Evolutionary conservation across 371 early-diverging fungal species (phyloP), one percentile per base, ranked within the genome.

Genomic region (Blakeslea trispora): DNA sequence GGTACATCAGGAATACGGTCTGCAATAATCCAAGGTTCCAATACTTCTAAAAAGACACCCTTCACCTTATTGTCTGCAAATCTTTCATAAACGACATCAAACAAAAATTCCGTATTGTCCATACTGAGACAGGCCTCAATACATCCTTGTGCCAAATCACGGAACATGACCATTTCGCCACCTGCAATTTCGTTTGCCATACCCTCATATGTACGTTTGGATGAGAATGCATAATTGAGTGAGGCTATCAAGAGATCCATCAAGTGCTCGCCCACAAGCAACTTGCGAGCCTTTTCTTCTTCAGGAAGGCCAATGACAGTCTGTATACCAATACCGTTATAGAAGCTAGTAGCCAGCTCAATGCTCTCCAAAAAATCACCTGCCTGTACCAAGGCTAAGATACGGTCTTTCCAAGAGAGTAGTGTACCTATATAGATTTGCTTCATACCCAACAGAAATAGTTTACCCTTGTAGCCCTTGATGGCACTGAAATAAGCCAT

Each of bases 311-410:
- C 91, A 15, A 87, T 84, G 2, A 87, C 86, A 0, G 82, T 81
- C 49, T 83, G 83, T 4, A 74, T 71, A 10, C 78, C 72, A 31
- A 76, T 75, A 28, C 90, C 91, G 34, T 75, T 75, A 55, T 87
- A 91, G 40, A 85, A 89, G 1, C 74, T 56, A 0, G 89, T 81
- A 1, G 86, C 91, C 39, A 89, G 67, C 7, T 73, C 70, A 51
- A 93, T 85, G 10, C 87, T 91, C 45, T 85, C 84, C 31, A 85
- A 55, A 59, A 90, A 90, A 58, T 88, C 82, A 14, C 91, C 93
- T 5, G 85, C 72, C 50, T 84, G 75, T 0, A 89, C 85, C 18
- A 90, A 68, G 0, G 89, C 86, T 42, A 87, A 59, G 19, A 91
- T 77, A 2, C 93, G 83, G 50, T 91, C 91, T 2, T 75, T 81